Conservation (phyloP, 352 stramenopile species). For the Phytophthora crassamura region DNA sequence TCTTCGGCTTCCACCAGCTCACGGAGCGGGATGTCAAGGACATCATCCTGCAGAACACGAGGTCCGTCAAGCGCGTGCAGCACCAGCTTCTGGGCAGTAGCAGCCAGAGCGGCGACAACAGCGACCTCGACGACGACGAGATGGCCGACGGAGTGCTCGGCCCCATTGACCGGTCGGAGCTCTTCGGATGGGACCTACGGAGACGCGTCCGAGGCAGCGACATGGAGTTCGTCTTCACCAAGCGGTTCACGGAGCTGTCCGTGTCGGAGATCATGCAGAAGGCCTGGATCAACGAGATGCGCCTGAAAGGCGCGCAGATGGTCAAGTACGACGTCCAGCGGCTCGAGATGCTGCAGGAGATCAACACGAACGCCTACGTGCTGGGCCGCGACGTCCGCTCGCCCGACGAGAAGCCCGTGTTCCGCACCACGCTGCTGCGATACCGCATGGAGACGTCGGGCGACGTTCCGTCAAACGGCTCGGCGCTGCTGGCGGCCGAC, state of each 20-base stretch:
- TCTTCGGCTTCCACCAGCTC: slow-evolving; percentile 51
- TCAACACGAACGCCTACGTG: slow-evolving; percentile 48
- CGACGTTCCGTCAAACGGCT: slow-evolving; percentile 17
- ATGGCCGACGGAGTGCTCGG: slow-evolving; percentile 9
- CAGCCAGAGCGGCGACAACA: neutral
- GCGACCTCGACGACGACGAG: slow-evolving; percentile 17
- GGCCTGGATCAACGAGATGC: slow-evolving; percentile 50
- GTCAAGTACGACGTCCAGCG: slow-evolving; percentile 57
- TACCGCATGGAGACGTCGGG: slow-evolving; percentile 51
- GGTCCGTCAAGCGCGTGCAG: slow-evolving; percentile 39
- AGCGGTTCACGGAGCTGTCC: slow-evolving; percentile 44
- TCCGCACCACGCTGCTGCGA: slow-evolving; percentile 54
- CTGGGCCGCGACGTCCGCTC: slow-evolving; percentile 56
- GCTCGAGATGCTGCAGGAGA: slow-evolving; percentile 56
- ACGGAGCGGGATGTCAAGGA: slow-evolving; percentile 46
- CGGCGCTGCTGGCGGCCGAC: slow-evolving; percentile 10
- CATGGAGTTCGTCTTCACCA: slow-evolving; percentile 59
- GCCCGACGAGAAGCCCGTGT: slow-evolving; percentile 45
- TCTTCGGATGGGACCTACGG: slow-evolving; percentile 57
- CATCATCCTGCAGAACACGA: slow-evolving; percentile 48
- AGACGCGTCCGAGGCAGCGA: slow-evolving; percentile 45
- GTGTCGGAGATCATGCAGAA: slow-evolving; percentile 54
- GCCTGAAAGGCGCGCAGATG: slow-evolving; percentile 42
- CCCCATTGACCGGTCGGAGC: slow-evolving; percentile 32
- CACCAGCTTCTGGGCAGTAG: slow-evolving; percentile 26